phyloP scores from a whole-genome alignment of 495 filamentous ascomycete species.

The Talaromyces trachyspermus region DNA sequence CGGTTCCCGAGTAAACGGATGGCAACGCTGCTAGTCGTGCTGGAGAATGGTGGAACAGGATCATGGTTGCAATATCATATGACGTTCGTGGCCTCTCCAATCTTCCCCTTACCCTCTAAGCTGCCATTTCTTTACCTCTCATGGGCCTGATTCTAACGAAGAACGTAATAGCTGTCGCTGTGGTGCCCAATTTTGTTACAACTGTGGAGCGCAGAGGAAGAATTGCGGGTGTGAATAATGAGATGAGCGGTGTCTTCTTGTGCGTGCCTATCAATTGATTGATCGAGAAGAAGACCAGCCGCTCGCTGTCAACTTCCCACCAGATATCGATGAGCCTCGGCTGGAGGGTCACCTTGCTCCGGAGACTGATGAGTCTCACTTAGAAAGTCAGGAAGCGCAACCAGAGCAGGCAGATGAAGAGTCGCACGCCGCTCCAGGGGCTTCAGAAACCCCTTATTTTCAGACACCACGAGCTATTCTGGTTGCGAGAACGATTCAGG shows the following conservation, averaged over 20 bases:
- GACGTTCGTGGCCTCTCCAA: conserved; percentile 13
- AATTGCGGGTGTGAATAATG: conserved; percentile 39
- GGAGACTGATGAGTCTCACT: conserved; percentile 1
- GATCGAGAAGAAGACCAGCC: conserved; percentile 18
- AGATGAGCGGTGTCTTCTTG: conserved; percentile 27
- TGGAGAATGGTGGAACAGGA: too few relatives aligned
- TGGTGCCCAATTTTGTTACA: conserved; percentile 50
- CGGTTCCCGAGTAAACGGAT: too few relatives aligned
- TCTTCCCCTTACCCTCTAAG: conserved; percentile 3
- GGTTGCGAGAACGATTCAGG: conserved; percentile 2
- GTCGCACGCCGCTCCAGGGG: background rate
- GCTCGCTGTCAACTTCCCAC: background rate
- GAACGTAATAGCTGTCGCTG: conserved; percentile 40
- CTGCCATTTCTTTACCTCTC: background rate
- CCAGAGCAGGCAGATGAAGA: background rate
- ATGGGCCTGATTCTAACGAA: conserved; percentile 4
- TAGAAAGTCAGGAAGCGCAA: background rate
- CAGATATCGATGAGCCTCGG: background rate
- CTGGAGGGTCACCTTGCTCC: background rate
- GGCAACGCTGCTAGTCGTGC: too few relatives aligned
- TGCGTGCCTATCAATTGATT: conserved; percentile 25
- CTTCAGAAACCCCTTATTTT: background rate
- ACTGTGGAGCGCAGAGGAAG: conserved; percentile 45
- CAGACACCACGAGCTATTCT: background rate
- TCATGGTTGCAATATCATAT: too few relatives aligned